Conservation (phyloP, 805 yeast species). For the Teunomyces gatunensis region DNA sequence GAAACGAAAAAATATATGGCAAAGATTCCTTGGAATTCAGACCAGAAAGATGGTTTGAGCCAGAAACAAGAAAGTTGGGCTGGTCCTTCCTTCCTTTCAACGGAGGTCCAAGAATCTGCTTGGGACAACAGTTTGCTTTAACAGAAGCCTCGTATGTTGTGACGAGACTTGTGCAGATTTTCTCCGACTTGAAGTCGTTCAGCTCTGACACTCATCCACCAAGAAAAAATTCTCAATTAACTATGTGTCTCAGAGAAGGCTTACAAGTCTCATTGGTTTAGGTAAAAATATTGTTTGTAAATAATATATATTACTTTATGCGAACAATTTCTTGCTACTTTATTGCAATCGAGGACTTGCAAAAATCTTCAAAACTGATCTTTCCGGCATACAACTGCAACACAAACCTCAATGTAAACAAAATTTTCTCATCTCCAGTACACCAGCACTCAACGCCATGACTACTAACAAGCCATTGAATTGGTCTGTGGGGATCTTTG, state of each 20-base stretch:
- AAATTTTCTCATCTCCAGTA: conserved; percentile 5
- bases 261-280: conserved; percentile 10
- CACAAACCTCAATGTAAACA: conserved; percentile 4
- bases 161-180: conserved; percentile 27
- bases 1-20: conserved; percentile 25
- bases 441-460: neutral
- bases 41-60: conserved; percentile 39
- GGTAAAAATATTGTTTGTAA: neutral
- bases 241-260: conserved; percentile 26
- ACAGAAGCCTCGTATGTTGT: conserved; percentile 35
- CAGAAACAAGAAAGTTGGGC: conserved; percentile 25
- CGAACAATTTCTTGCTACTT: no score
- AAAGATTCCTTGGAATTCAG: conserved; percentile 32
- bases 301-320: no score
- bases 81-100: conserved; percentile 38
- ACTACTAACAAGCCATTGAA: conserved; percentile 12
- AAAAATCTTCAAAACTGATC: no score
- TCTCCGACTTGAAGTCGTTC: conserved; percentile 21
- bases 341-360: no score
- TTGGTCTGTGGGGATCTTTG: conserved; percentile 44
- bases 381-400: conserved; percentile 1
- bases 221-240: conserved; percentile 25
- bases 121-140: conserved; percentile 41
- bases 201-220: conserved; percentile 10
- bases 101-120: conserved; percentile 39